Base-by-base conservation (phyloP, 1,139 yeast species). In the Kurtzmaniella quercitrusa region DNA sequence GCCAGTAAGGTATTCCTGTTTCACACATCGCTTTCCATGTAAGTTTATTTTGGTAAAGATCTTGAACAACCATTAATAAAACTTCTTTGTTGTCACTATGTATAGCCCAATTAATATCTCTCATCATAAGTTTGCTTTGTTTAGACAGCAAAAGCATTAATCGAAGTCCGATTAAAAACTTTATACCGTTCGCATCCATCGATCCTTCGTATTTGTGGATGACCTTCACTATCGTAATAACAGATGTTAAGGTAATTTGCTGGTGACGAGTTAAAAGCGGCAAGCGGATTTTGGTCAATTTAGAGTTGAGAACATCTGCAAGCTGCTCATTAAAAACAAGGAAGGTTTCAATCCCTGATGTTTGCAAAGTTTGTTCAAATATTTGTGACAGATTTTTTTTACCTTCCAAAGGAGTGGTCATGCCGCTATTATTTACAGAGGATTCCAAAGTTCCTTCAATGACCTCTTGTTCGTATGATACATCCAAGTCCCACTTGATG, bases 191-290 rank as follows among this genome's bases (percentile, higher is more conserved):
- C 20, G 69, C 69, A 60, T 91, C 98, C 19, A 88, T 61, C 2
- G 82, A 67, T 38, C 74, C 66, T 36, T 56, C 54, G 39, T 65
- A 57, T 42, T 71, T 68, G 15, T 74, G 71, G 6, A 88, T 71
- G 19, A 78, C 80, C 33, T 72, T 68, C 16, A 86, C 66, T 2
- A 89, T 83, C 39, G 77, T 80, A 11, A 88, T 71, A 1, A 88
- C 80, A 14, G 87, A 79, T 2, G 84, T 73, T 35, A 91, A 73
- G 0, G 96, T 88, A 21, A 84, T 81, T 57, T 91, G 98, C 57
- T 91, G 97, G 63, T 91, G 97, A 47, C 96, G 78, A 0, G 96
- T 88, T 38, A 91, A 61, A 48, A 84, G 82, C 0, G 97, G 97
- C 22, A 91, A 66, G 0, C 93, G 74, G 2, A 78, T 68, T 46